Base-by-base conservation (phyloP, 257 asterid species). In the Solanum microdontum region DNA sequence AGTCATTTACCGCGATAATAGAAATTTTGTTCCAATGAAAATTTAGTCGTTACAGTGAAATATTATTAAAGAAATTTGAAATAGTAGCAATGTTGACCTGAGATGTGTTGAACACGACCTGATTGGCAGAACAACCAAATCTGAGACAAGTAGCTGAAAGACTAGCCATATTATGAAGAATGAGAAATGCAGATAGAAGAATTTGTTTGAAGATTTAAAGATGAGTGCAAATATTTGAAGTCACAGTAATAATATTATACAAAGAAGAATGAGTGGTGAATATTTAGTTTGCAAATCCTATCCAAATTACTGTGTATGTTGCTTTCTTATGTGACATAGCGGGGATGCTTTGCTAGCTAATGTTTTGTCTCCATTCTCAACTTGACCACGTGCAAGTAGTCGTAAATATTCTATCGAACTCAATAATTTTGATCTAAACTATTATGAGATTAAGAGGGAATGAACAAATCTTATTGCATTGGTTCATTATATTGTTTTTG, bases 111-210 rank as follows among this genome's bases (percentile, higher is more conserved):
- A 82, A 21, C 55, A 92, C 8, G 21, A 5, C 85, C 79, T 88
- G 87, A 36, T 83, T 86, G 34, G 62, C 10, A 32, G 93, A 92
- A 87, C 90, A 88, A 8, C 89, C 86, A 75, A 92, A 82, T 86
- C 89, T 82, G 30, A 91, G 83, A 91, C 86, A 92, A 28, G 94
- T 91, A 87, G 94, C 93, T 19, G 96, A 92, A 91, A 91, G 86
- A 64, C 96, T 84, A 15, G 96, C 96, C 96, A 84, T 83, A 62
- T 70, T 32, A 12, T 62, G 87, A 84, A 84, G 15, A 34, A 84
- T 7, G 76, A 6, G 36, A 64, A 84, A 84, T 14, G 6, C 33
- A 84, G 76, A 55, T 36, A 55, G 36, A 60, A 34, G 87, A 60
- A 60, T 17, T 80, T 48, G 28, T 1, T 45, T 80, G 40, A 43